These are phyloP conservation scores for Paramecium tetraurelia DNA, from an alignment of 73 alveolate genomes.

Conservation along the genomic window DNA sequence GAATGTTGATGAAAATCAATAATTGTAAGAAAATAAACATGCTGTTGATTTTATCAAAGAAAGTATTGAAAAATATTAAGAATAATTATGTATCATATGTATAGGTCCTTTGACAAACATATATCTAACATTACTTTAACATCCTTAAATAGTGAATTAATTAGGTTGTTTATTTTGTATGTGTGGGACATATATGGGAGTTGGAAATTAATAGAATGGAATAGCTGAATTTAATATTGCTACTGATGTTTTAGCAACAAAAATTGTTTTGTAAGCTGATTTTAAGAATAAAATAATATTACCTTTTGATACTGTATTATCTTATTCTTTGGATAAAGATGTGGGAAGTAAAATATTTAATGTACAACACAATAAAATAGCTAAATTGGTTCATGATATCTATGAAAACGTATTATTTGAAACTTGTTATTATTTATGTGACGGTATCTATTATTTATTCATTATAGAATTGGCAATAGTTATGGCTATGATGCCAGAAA, in stretches of 20 bases:
- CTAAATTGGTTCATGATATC: conserved; percentile 4
- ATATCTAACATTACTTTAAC: not conserved
- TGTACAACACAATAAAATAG: not conserved
- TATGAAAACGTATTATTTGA: not conserved
- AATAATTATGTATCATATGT: not conserved
- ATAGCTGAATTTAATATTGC: conserved; percentile 27
- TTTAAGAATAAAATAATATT: not conserved
- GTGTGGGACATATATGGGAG: conserved; percentile 32
- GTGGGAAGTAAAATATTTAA: not conserved
- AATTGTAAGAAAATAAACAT: not conserved
- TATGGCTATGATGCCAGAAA: conserved; percentile 21
- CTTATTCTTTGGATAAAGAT: not conserved
- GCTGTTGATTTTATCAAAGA: conserved; percentile 11
- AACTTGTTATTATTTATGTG: conserved; percentile 17
- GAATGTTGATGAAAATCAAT: not conserved
- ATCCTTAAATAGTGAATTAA: not conserved
- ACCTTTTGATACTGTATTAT: conserved; percentile 19
- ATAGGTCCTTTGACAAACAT: conserved; percentile 28
- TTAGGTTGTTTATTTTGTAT: conserved; percentile 17
- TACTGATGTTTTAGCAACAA: not conserved
- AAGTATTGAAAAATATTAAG: not conserved
- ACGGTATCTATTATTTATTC: not conserved
- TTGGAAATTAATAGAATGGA: not conserved
- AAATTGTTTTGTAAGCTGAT: not conserved
- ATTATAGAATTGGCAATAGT: not conserved